Evolutionary conservation across 352 stramenopile species (phyloP).

Genomic region (Phytopythium oedochilum): DNA sequence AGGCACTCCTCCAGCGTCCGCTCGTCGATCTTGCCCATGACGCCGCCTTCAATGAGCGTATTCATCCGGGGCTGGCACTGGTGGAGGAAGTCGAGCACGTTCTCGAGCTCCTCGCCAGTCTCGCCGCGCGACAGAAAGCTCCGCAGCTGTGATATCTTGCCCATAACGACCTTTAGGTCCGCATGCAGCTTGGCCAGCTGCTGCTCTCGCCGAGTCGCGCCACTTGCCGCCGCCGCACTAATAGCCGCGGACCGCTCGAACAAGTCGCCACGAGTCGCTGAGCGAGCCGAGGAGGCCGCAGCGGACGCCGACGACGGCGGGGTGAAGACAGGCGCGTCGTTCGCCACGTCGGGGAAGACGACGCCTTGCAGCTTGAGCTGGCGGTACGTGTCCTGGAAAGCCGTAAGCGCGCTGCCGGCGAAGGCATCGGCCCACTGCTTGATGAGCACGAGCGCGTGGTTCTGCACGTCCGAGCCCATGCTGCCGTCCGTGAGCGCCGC

Average conservation of each 20-base stretch:
- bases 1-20: conserved; percentile 74
- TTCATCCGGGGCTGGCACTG: conserved; percentile 88
- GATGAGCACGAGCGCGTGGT: conserved; percentile 70
- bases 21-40: conserved; percentile 84
- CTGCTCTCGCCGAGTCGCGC: conserved; percentile 31
- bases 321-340: conserved; percentile 71
- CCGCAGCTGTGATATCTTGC: conserved; percentile 60
- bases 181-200: conserved; percentile 67
- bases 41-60: conserved; percentile 79
- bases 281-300: neutral
- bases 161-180: conserved; percentile 61
- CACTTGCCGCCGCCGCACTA: neutral
- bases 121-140: conserved; percentile 28
- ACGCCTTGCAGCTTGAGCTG: conserved; percentile 76
- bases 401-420: conserved; percentile 28
- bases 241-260: neutral
- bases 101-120: conserved; percentile 44
- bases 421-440: conserved; percentile 82
- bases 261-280: neutral
- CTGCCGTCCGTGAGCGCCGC: conserved; percentile 60
- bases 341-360: conserved; percentile 58
- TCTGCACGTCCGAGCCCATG: conserved; percentile 70
- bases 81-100: conserved; percentile 74
- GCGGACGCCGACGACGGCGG: conserved; percentile 33
- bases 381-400: conserved; percentile 73